Conservation (phyloP, 2,329 filamentous ascomycete species). For the Albifimbria verrucaria region DNA sequence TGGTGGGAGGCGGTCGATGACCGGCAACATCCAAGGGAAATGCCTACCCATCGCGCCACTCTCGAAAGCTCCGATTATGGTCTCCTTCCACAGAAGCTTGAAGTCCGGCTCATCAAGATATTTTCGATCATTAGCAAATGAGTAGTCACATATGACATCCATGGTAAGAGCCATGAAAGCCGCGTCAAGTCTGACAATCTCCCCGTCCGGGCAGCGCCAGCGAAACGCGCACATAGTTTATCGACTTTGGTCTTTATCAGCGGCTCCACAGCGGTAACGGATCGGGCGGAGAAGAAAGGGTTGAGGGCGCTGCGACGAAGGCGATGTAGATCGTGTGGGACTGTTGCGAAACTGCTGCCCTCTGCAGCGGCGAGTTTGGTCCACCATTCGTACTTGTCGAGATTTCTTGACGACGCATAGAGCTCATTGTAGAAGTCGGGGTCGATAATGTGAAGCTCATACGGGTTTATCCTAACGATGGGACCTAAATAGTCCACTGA, state of each 20-base stretch:
- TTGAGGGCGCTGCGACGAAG: conserved; percentile 35
- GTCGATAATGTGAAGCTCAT: conserved; percentile 26
- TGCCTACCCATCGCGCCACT: conserved; percentile 15
- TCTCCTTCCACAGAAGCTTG: conserved; percentile 22
- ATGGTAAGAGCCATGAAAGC: conserved; percentile 12
- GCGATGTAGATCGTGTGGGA: conserved; percentile 37
- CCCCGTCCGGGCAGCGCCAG: conserved; percentile 8
- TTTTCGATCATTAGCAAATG: conserved; percentile 17
- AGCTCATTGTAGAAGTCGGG: conserved; percentile 23
- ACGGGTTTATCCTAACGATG: conserved; percentile 28
- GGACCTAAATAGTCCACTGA: conserved; percentile 24
- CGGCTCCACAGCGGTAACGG: conserved; percentile 31
- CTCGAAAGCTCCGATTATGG: conserved; percentile 9
- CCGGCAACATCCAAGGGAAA: conserved; percentile 14
- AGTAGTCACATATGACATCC: conserved; percentile 16
- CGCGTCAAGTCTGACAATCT: conserved; percentile 4
- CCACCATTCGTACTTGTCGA: conserved; percentile 14
- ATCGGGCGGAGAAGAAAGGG: conserved; percentile 39
- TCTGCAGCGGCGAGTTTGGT: conserved; percentile 12
- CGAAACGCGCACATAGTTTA: conserved; percentile 19
- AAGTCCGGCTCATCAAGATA: conserved; percentile 26
- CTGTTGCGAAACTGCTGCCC: conserved; percentile 23
- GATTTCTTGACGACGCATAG: conserved; percentile 15
- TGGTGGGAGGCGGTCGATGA: conserved; percentile 16
- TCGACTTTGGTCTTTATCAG: conserved; percentile 29